Percentiles rank a stretch among this genome's conserved stretches.
phyloP scores from a whole-genome alignment of 2,329 filamentous ascomycete species.

The Helminthosporium solani region DNA sequence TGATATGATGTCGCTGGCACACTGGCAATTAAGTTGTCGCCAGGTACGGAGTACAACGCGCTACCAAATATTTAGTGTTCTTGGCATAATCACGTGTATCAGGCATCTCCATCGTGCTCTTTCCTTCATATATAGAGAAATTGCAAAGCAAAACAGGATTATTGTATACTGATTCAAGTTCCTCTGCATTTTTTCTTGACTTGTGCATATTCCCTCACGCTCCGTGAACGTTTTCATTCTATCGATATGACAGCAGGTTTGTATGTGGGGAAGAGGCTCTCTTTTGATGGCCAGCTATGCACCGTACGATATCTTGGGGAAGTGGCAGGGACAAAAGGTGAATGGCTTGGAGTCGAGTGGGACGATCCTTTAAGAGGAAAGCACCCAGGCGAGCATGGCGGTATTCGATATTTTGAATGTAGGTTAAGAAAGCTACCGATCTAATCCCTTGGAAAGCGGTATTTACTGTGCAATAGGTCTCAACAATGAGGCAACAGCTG shows the following conservation, averaged over 20 bases:
- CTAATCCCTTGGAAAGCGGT: neutral
- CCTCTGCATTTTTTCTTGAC: no score
- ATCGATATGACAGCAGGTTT: slow-evolving; percentile 23
- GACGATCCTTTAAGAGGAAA: slow-evolving; percentile 84
- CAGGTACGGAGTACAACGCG: neutral
- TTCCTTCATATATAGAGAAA: no score
- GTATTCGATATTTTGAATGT: slow-evolving; percentile 81
- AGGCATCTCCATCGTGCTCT: neutral
- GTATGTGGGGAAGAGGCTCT: slow-evolving; percentile 72
- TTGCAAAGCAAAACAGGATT: no score
- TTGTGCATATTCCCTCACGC: no score
- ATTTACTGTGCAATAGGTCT: slow-evolving; percentile 49
- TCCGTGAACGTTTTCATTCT: no score
- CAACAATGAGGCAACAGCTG: slow-evolving; percentile 66
- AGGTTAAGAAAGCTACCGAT: slow-evolving; percentile 47
- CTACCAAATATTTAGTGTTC: neutral
- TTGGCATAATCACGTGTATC: neutral
- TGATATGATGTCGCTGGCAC: neutral
- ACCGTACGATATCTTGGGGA: slow-evolving; percentile 81
- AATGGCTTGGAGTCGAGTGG: slow-evolving; percentile 97
- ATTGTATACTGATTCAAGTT: no score
- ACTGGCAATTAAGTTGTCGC: neutral
- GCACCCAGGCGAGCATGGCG: slow-evolving; percentile 82
- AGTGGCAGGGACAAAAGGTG: slow-evolving; percentile 72
- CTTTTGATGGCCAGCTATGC: slow-evolving; percentile 74